phyloP scores from a whole-genome alignment of 1,139 yeast genomes.

The Candida labiduridarum region DNA sequence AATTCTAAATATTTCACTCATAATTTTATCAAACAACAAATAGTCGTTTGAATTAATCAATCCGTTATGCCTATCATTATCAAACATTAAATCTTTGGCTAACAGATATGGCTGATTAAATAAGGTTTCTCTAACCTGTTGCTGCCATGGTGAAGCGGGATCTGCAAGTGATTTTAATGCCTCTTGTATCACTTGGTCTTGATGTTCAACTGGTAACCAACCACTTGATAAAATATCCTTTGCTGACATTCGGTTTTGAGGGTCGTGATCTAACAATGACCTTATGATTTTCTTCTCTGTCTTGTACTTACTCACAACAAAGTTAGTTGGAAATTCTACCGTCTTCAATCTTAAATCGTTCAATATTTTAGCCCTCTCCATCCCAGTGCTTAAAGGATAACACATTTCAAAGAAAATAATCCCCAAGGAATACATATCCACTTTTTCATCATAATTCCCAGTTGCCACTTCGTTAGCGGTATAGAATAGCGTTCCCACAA shows the following conservation, averaged over 20 bases:
- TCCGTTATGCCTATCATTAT: slow-evolving; percentile 33
- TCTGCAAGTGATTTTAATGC: slow-evolving; percentile 84
- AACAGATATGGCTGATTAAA: slow-evolving; percentile 82
- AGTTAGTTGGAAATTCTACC: slow-evolving; percentile 69
- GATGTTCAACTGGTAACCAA: slow-evolving; percentile 82
- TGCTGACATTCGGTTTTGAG: slow-evolving; percentile 79
- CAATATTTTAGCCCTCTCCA: slow-evolving; percentile 83
- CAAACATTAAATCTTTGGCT: slow-evolving; percentile 83
- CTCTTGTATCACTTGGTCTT: slow-evolving; percentile 86
- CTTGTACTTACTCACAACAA: slow-evolving; percentile 49
- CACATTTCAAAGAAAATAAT: slow-evolving; percentile 95
- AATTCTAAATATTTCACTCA: slow-evolving; percentile 56
- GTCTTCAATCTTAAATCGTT: slow-evolving; percentile 59
- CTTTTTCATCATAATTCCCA: slow-evolving; percentile 85
- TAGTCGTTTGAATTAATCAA: slow-evolving; percentile 35
- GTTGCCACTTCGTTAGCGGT: slow-evolving; percentile 87
- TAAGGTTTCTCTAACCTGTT: slow-evolving; percentile 82
- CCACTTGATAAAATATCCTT: slow-evolving; percentile 74
- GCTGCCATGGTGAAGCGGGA: slow-evolving; percentile 93
- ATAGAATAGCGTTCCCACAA: slow-evolving; percentile 90
- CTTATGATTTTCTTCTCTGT: slow-evolving; percentile 68
- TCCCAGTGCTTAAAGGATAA: slow-evolving; percentile 77
- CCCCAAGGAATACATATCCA: slow-evolving; percentile 94
- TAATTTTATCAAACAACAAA: slow-evolving; percentile 50
- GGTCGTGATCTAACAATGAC: slow-evolving; percentile 74